Conservation (phyloP, 257 asterid genomes). For the Ilex asprella region DNA sequence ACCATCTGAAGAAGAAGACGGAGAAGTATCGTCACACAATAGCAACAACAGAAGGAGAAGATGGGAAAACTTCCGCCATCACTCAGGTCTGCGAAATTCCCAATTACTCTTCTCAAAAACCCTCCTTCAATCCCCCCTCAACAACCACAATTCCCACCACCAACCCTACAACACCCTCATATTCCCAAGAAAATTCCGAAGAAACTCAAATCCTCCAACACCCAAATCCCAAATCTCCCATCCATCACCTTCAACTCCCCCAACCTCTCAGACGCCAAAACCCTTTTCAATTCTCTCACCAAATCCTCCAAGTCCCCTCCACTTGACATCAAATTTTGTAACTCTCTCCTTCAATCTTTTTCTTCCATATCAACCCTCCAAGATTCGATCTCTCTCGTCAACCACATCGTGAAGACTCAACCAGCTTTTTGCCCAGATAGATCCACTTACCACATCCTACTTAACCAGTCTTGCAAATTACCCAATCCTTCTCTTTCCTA, state of each 20-base stretch:
- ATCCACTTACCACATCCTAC: slow-evolving; percentile 58
- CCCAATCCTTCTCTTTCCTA: slow-evolving; percentile 42
- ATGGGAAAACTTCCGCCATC: background rate
- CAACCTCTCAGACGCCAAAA: background rate
- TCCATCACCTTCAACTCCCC: background rate
- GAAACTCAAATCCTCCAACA: background rate
- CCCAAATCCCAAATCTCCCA: background rate
- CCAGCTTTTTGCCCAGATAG: slow-evolving; percentile 75
- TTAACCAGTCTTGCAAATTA: slow-evolving; percentile 54
- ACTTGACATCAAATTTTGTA: background rate
- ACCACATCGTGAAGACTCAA: slow-evolving; percentile 17
- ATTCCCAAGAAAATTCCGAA: background rate
- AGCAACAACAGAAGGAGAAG: background rate
- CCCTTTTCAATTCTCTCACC: background rate
- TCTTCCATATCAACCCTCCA: background rate
- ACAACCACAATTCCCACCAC: background rate
- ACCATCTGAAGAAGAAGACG: too few species aligned
- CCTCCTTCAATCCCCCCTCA: background rate
- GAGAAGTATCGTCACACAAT: too few species aligned
- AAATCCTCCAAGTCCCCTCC: background rate
- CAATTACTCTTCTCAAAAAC: background rate
- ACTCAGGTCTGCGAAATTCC: background rate
- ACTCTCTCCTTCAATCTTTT: background rate
- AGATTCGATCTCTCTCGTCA: background rate
- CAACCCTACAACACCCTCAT: background rate